These are phyloP conservation scores for Hypoxylon sp. DNA, from an alignment of 2,329 filamentous ascomycete species.

Conservation along the genomic window DNA sequence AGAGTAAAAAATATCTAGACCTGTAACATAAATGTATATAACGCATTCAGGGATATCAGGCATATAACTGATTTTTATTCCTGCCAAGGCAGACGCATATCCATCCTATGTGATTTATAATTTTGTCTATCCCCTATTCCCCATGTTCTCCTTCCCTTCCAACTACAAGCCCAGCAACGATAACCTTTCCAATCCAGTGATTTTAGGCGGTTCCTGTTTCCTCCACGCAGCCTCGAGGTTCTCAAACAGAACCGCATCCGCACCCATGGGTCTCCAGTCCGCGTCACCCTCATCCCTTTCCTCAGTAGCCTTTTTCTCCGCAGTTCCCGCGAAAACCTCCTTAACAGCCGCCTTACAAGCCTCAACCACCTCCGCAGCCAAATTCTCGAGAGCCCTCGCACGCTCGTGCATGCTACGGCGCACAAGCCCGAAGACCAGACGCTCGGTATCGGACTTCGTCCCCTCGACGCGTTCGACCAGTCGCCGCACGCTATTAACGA, in stretches of 20 bases:
- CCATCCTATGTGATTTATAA: conserved; percentile 6
- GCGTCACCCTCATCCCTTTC: conserved; percentile 51
- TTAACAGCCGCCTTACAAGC: conserved; percentile 76
- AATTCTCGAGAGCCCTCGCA: conserved; percentile 80
- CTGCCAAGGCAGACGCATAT: conserved; percentile 1
- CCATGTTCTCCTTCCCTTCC: not conserved
- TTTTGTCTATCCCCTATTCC: conserved; percentile 29
- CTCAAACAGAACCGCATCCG: conserved; percentile 68
- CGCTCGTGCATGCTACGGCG: conserved; percentile 89
- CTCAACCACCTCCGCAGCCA: conserved; percentile 81
- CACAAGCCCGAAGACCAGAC: conserved; percentile 82
- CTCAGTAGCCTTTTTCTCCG: conserved; percentile 43
- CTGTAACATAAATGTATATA: conserved; percentile 54
- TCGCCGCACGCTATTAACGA: conserved; percentile 87
- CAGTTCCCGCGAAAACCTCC: conserved; percentile 74
- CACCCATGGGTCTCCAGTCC: conserved; percentile 61
- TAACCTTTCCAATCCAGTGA: conserved; percentile 66
- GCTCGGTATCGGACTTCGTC: conserved; percentile 78
- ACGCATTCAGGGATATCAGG: conserved; percentile 21
- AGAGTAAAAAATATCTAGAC: conserved; percentile 42
- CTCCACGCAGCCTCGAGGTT: conserved; percentile 63
- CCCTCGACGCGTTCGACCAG: conserved; percentile 86
- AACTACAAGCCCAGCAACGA: conserved; percentile 63
- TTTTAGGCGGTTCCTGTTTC: conserved; percentile 64
- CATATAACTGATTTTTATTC: conserved; percentile 7